Evolutionary conservation across 306 rosid genomes (phyloP), one percentile per base, ranked within the genome.

Genomic region (Gleditsia sinensis): DNA sequence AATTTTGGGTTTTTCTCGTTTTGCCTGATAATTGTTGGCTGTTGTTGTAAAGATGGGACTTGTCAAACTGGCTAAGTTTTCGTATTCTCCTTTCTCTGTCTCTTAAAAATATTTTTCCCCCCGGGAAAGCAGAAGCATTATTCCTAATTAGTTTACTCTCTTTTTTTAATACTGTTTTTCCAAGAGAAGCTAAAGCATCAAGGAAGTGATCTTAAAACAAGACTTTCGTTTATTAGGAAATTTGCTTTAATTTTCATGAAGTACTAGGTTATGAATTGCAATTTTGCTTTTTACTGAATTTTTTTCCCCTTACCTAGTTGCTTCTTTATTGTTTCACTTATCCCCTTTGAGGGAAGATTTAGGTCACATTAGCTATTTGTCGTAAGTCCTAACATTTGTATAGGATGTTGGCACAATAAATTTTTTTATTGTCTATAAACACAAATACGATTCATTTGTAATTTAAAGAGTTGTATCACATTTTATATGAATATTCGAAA

Each of bases 11-110:
- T 36, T 19, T 37, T 36, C 60, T 36, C 10, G 48, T 46, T 45
- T 76, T 12, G 27, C 34, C 54, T 73, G 27, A 45, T 67, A n/a
- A 57, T 37, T 33, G 14, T 25, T 25, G 58, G 27, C 55, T 56
- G 46, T 25, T 45, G 33, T 40, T 63, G 67, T 13, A 20, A 20
- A 34, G 50, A n/a, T 59, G 24, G 83, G 55, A 60, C 88, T 1
- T n/a, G n/a, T n/a, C n/a, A n/a, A 67, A 86, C 67, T 81, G 82
- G 11, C 87, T 86, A 74, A 46, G 17, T 32, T 59, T 59, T 59
- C 71, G 42, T 32, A 4, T 25, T 59, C 39, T 57, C 20, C 36
- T 24, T 28, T 32, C 30, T 55, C 9, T 39, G 1, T 53, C 36
- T 33, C 33, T 33, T 23, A 30, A 28, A 1, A 19, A 28, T 28